Percentiles rank a stretch among this genome's conserved stretches.
These are phyloP conservation scores for Avicennia marina DNA, from an alignment of 257 asterid species.

Conservation along the genomic window DNA sequence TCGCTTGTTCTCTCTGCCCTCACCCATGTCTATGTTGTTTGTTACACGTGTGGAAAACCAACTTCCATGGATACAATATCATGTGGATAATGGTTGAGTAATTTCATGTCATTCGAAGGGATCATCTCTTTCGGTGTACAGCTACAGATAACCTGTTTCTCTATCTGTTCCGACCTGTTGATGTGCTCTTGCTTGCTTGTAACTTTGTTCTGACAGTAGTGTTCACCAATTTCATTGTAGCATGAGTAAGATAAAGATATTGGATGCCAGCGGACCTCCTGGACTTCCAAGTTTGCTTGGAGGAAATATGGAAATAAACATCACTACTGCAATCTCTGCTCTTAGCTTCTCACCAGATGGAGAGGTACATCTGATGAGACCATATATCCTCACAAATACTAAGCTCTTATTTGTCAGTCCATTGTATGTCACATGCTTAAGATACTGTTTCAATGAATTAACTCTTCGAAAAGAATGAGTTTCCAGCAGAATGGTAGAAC, in stretches of 20 bases:
- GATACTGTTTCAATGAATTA: no score
- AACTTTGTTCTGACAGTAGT: constrained; percentile 15
- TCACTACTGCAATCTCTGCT: constrained; percentile 77
- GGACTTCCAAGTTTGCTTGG: constrained; percentile 88
- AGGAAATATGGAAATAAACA: constrained; percentile 51
- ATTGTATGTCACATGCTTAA: not conserved
- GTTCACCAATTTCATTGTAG: constrained; percentile 36
- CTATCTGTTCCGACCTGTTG: not conserved
- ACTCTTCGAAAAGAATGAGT: no score
- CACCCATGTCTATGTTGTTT: no score
- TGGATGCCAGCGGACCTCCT: constrained; percentile 98
- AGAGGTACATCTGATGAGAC: constrained; percentile 55
- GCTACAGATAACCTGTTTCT: not conserved
- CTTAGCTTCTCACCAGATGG: constrained; percentile 96
- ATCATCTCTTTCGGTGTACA: not conserved
- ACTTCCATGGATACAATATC: not conserved
- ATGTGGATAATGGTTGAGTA: no score
- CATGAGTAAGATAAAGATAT: constrained; percentile 82
- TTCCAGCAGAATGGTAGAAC: no score
- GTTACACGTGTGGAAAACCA: constrained; percentile 5
- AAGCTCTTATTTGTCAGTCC: constrained; percentile 12
- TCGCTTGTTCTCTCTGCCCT: no score
- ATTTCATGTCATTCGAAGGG: no score
- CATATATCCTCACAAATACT: not conserved
- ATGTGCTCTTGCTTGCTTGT: constrained; percentile 16